phyloP scores from a whole-genome alignment of 2,329 filamentous ascomycete genomes.

The Penicillium sumatraense region DNA sequence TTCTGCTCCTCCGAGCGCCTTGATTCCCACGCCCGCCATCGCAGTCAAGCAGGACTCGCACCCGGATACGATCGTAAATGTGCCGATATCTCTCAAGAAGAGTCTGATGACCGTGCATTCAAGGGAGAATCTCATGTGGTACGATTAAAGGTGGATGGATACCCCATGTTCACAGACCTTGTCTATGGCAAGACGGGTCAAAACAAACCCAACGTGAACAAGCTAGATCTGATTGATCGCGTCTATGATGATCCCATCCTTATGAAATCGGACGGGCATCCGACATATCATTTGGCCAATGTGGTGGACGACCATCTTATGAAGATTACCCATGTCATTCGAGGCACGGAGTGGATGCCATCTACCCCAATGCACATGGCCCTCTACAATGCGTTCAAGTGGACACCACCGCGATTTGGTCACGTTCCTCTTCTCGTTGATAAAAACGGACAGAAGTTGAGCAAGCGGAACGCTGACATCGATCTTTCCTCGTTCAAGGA shows the following conservation, averaged over 20 bases:
- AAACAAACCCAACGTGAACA: conserved; percentile 57
- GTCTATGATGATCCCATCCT: conserved; percentile 83
- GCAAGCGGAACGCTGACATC: conserved; percentile 78
- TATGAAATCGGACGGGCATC: conserved; percentile 87
- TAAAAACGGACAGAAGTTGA: conserved; percentile 73
- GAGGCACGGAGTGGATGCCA: conserved; percentile 93
- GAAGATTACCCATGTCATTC: conserved; percentile 93
- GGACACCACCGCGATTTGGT: conserved; percentile 75
- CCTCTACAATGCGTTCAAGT: conserved; percentile 77
- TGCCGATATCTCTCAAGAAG: conserved; percentile 64
- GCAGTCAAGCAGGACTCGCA: conserved; percentile 62
- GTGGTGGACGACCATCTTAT: conserved; percentile 96
- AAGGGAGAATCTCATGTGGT: conserved; percentile 75
- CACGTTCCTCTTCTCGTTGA: conserved; percentile 78
- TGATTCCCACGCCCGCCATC: conserved; percentile 66
- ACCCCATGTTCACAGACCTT: conserved; percentile 72
- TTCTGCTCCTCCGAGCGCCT: conserved; percentile 81
- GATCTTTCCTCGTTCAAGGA: conserved; percentile 63
- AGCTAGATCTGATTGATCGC: conserved; percentile 47
- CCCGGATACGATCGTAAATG: conserved; percentile 76
- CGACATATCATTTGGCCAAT: conserved; percentile 96
- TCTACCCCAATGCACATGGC: conserved; percentile 81
- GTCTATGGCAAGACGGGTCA: conserved; percentile 70
- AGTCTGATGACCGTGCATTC: conserved; percentile 72
- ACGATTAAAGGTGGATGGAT: conserved; percentile 71